Evolutionary conservation across 208 protist species (phyloP), one percentile per base, ranked within the genome.

Genomic region (Porcisia hertigi): DNA sequence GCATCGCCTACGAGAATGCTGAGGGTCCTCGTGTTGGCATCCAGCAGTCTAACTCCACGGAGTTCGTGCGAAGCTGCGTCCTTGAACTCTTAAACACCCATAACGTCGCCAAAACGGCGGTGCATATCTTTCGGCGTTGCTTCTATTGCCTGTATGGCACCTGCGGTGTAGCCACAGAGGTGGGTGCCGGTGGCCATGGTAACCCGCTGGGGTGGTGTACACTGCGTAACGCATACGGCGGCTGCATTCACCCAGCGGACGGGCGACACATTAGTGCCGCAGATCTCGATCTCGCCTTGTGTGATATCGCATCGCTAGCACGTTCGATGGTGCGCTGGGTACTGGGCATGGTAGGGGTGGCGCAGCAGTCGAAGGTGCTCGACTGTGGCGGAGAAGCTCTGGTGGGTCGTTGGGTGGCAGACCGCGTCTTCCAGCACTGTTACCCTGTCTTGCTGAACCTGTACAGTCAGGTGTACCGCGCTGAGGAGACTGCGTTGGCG

Each of bases 61-160:
- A 91, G 63, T 77, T 80, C 49, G 80, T 87, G 52, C 75, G 76
- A 47, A 78, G 75, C 20, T 79, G 83, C 52, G 75, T 94, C 39
- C n/a, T 83, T 0, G 82, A 85, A 58, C 86, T 93, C 54, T 87
- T 91, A 43, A 77, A 78, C 79, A 75, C 71, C 20, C 87, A 79
- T 62, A 62, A 59, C 14, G 62, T 76, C 67, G 53, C 89, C 52
- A 58, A 62, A 39, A 86, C 71, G 20, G 84, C 89, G 6, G 54
- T 94, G 23, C 84, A 87, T n/a, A 67, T 94, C 1, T 95, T 97
- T 63, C 82, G 83, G 23, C 90, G 93, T n/a, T 97, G 90, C 79
- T 97, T 97, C 76, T 93, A 87, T 74, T 93, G 92, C 75, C 75
- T 95, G 60, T 88, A 94, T 73, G 93, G 93, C 14, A 92, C 88